phyloP scores from a whole-genome alignment of 371 early-diverging fungal species.

The Syncephalastrum monosporum region DNA sequence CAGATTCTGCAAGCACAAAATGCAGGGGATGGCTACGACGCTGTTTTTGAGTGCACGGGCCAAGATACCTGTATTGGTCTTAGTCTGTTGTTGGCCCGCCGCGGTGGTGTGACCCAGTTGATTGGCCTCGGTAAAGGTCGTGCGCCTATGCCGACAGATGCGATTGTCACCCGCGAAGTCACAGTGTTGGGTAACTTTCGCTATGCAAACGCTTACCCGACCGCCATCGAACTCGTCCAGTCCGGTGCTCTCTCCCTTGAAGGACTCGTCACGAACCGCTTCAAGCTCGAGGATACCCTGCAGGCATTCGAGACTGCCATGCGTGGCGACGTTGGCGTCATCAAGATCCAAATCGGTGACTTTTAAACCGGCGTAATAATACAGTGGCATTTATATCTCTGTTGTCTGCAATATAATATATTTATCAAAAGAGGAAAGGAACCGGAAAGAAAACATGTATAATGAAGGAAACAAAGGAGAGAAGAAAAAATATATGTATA shows the following conservation, averaged over 20 bases:
- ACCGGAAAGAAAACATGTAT: neutral
- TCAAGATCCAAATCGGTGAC: slow-evolving; percentile 25
- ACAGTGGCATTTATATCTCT: too few relatives aligned
- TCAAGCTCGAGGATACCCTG: slow-evolving; percentile 14
- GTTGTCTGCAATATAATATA: too few relatives aligned
- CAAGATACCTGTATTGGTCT: slow-evolving; percentile 38
- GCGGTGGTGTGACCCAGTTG: slow-evolving; percentile 36
- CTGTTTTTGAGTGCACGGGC: slow-evolving; percentile 39
- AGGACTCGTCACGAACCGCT: slow-evolving; percentile 21
- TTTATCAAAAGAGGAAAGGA: too few relatives aligned
- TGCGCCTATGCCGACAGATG: slow-evolving; percentile 36
- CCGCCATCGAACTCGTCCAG: slow-evolving; percentile 17
- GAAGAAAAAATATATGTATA: too few relatives aligned
- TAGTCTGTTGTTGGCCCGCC: slow-evolving; percentile 33
- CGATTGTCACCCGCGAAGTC: slow-evolving; percentile 42
- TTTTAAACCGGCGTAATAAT: slow-evolving; percentile 3
- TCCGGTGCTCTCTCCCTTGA: slow-evolving; percentile 10
- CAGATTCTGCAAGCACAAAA: slow-evolving; percentile 8
- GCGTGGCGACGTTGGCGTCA: slow-evolving; percentile 13
- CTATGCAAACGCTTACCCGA: slow-evolving; percentile 19
- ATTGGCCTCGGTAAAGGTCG: slow-evolving; percentile 44
- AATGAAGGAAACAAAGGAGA: neutral
- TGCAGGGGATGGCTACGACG: slow-evolving; percentile 23
- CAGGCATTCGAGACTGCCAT: slow-evolving; percentile 16
- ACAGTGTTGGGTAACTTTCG: slow-evolving; percentile 37